Evolutionary conservation across 176 grass and related monocot species (phyloP).

Genomic region (Rhipidocladum racemiflorum): DNA sequence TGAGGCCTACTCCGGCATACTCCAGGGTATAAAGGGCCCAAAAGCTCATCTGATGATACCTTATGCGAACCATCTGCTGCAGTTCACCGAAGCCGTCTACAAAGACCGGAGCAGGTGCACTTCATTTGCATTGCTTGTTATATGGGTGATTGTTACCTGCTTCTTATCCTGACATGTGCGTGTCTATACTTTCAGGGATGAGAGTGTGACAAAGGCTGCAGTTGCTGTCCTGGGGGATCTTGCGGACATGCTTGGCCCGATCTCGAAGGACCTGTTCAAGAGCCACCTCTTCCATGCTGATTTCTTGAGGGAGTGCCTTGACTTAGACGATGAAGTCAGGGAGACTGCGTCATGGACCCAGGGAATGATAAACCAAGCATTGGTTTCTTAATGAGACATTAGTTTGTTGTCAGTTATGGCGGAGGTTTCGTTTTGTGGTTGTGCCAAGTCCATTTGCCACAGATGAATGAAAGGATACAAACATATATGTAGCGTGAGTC

Average conservation of each 20-base stretch:
- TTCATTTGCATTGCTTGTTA: conserved; percentile 8
- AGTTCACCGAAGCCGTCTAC: conserved; percentile 74
- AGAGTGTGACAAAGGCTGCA: conserved; percentile 76
- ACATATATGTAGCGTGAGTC: conserved; percentile 43
- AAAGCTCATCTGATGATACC: conserved; percentile 80
- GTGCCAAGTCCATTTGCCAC: conserved; percentile 46
- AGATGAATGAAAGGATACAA: conserved; percentile 43
- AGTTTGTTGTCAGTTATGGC: conserved; percentile 20
- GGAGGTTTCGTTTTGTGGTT: conserved; percentile 40
- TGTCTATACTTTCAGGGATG: conserved; percentile 51
- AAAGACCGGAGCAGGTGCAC: conserved; percentile 63
- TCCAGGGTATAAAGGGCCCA: conserved; percentile 77
- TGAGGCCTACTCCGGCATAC: conserved; percentile 89
- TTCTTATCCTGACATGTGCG: neutral
- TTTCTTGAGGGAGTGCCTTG: conserved; percentile 64
- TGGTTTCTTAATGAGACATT: conserved; percentile 45
- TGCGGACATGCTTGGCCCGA: conserved; percentile 57
- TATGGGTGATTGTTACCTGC: conserved; percentile 1
- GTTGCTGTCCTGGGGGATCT: conserved; percentile 83
- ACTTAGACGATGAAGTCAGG: conserved; percentile 64
- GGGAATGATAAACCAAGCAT: conserved; percentile 64
- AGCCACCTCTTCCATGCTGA: conserved; percentile 64
- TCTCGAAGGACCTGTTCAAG: conserved; percentile 60
- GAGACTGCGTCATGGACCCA: conserved; percentile 65
- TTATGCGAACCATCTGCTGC: conserved; percentile 59